phyloP scores from a whole-genome alignment of 495 filamentous ascomycete genomes.

The Cetradonia linearis region DNA sequence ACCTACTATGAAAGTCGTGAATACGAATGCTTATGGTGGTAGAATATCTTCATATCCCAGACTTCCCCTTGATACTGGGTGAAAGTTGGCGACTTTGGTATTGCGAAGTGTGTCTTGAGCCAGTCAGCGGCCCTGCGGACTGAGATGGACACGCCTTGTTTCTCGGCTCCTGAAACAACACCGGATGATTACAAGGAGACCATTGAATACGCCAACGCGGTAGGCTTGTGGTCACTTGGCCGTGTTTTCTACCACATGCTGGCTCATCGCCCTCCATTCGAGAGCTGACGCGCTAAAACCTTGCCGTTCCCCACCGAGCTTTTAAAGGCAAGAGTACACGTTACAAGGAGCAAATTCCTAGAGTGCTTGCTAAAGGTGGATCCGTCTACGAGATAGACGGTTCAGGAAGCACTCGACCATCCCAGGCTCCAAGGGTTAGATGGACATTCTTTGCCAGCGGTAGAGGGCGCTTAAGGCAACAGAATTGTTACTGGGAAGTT shows the following conservation, averaged over 20 bases:
- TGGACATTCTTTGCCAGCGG: background rate
- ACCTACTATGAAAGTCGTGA: background rate
- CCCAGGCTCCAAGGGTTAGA: background rate
- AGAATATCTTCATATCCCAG: slow-evolving; percentile 31
- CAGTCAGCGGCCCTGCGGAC: slow-evolving; percentile 23
- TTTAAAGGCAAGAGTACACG: background rate
- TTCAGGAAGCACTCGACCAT: background rate
- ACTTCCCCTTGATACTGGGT: slow-evolving; percentile 31
- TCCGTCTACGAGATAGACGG: background rate
- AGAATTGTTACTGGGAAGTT: too few relatives aligned
- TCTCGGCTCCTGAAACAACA: slow-evolving; percentile 33
- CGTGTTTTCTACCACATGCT: slow-evolving; percentile 22
- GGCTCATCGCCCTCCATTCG: background rate
- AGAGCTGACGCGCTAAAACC: background rate
- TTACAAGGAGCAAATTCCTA: background rate
- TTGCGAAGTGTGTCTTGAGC: slow-evolving; percentile 30
- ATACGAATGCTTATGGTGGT: background rate
- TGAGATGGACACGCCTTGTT: slow-evolving; percentile 28
- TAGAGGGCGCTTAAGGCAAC: background rate
- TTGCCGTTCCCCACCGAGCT: background rate
- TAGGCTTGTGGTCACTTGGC: slow-evolving; percentile 28
- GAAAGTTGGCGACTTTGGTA: slow-evolving; percentile 45
- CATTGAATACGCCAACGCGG: slow-evolving; percentile 23
- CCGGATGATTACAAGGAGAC: slow-evolving; percentile 17
- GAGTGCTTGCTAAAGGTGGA: background rate